phyloP scores from a whole-genome alignment of 2,329 filamentous ascomycete species.

The Teratosphaeria gauchensis region DNA sequence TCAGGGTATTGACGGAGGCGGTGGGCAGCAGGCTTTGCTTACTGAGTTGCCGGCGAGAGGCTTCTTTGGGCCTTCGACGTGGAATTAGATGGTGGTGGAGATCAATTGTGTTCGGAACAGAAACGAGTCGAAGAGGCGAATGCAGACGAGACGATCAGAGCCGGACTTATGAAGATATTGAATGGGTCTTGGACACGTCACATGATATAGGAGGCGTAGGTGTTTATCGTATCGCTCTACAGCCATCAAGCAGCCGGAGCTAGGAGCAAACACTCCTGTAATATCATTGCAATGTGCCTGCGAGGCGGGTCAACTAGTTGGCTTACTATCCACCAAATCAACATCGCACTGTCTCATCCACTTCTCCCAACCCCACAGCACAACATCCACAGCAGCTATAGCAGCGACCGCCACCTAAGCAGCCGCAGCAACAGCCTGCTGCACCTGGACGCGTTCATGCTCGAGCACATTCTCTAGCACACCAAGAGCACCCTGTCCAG shows the following conservation, averaged over 20 bases:
- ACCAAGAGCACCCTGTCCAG: conserved; percentile 32
- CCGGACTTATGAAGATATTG: not conserved
- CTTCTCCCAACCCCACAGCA: not conserved
- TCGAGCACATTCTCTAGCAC: conserved; percentile 42
- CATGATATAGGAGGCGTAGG: not conserved
- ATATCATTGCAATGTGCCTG: not conserved
- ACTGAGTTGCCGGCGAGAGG: not conserved
- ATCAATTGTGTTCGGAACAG: not conserved
- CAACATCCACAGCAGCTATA: not conserved
- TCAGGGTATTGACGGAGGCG: not conserved
- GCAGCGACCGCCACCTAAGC: conserved; percentile 9
- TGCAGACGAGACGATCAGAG: not conserved
- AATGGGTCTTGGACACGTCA: not conserved
- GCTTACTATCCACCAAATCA: not conserved
- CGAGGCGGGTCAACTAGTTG: not conserved
- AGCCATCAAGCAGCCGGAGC: not conserved
- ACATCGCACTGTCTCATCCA: not conserved
- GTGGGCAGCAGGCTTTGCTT: not conserved
- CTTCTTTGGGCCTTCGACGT: not conserved
- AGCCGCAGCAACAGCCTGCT: conserved; percentile 35
- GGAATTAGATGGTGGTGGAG: not conserved
- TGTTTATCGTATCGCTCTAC: not conserved
- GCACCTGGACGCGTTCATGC: conserved; percentile 35
- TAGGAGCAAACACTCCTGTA: not conserved
- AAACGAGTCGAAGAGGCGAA: not conserved